Evolutionary conservation across 75 land plant genomes (phyloP), one percentile per base, ranked within the genome.

Genomic region (Chamaecyparis obtusa): DNA sequence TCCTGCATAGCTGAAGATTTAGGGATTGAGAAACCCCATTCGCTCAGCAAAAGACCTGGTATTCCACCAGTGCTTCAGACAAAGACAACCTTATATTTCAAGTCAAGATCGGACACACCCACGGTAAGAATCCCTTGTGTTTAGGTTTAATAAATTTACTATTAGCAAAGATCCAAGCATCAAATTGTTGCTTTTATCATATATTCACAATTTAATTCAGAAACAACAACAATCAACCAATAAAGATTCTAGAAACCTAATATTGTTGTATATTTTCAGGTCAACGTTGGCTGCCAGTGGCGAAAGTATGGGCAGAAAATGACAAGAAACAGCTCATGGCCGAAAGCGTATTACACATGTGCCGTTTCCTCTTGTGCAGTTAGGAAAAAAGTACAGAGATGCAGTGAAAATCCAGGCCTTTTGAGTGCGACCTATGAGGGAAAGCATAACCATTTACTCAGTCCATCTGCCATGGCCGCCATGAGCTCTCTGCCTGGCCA

Each of bases 251-350:
- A 5, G 6, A 44, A 4, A 1, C 2, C 46, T 44, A 3, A 44
- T 10, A 8, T 10, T 49, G 9, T 49, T 8, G 0, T 0, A 49
- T 9, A 13, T 19, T 27, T 27, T n/a, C 32, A 81, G 32, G 87
- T 88, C 21, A 88, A 33, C 9, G 89, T 86, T 79, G 89, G 89
- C n/a, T 86, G 87, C 57, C 87, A 79, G 43, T 88, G 89, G 89
- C 77, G 89, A 7, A 88, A 88, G 48, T 88, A 88, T 27, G 89
- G 89, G 14, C 87, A 88, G 35, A 88, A 88, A 24, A 83, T 86
- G 46, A 88, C 89, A 10, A 77, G 55, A 79, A 87, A 88, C 84
- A 88, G 86, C 39, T 60, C 77, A 3, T 76, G 51, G 32, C 87
- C 89, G 9, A 86, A 87, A 78, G 67, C 89, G 41, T 88, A 88